Percentiles rank a stretch among this genome's conserved stretches.
Evolutionary conservation across 805 yeast species (phyloP).

Genomic region (Saccharomycopsis javanensis): DNA sequence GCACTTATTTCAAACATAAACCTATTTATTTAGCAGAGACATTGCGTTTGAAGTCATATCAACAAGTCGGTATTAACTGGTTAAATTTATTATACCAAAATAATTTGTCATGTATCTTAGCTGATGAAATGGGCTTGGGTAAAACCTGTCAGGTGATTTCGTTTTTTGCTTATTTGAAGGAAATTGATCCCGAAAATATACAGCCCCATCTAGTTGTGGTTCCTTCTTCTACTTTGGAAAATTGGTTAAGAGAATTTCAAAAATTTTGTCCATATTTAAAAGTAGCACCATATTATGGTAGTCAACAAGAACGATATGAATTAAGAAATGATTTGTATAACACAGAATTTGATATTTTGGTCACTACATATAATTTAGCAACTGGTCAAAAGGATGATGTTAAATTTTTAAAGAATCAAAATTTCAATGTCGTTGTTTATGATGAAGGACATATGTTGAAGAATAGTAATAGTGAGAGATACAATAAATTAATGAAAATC

Average conservation of each 20-base stretch:
- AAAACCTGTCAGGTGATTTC: slow-evolving; percentile 95
- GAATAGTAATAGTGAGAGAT: slow-evolving; percentile 81
- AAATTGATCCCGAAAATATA: slow-evolving; percentile 46
- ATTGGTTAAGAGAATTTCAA: slow-evolving; percentile 91
- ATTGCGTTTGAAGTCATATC: slow-evolving; percentile 73
- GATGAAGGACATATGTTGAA: slow-evolving; percentile 98
- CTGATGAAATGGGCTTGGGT: slow-evolving; percentile 98
- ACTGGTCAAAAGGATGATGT: slow-evolving; percentile 78
- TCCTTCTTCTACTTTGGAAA: slow-evolving; percentile 93
- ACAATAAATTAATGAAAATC: slow-evolving; percentile 74
- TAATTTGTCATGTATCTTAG: slow-evolving; percentile 81
- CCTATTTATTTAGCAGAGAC: slow-evolving; percentile 60
- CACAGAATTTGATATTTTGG: slow-evolving; percentile 70
- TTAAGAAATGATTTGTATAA: slow-evolving; percentile 59
- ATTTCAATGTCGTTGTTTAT: slow-evolving; percentile 81
- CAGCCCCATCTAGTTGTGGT: slow-evolving; percentile 85
- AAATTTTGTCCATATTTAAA: slow-evolving; percentile 74
- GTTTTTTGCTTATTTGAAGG: slow-evolving; percentile 76
- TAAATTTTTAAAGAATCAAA: slow-evolving; percentile 60
- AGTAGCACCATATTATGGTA: slow-evolving; percentile 92
- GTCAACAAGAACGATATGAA: slow-evolving; percentile 75
- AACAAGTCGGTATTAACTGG: slow-evolving; percentile 98
- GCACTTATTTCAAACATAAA: slow-evolving; percentile 51
- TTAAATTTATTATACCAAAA: slow-evolving; percentile 66
- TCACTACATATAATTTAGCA: slow-evolving; percentile 89